Evolutionary conservation across 208 protist genomes (phyloP).

Genomic region (Trypanosoma grayi): DNA sequence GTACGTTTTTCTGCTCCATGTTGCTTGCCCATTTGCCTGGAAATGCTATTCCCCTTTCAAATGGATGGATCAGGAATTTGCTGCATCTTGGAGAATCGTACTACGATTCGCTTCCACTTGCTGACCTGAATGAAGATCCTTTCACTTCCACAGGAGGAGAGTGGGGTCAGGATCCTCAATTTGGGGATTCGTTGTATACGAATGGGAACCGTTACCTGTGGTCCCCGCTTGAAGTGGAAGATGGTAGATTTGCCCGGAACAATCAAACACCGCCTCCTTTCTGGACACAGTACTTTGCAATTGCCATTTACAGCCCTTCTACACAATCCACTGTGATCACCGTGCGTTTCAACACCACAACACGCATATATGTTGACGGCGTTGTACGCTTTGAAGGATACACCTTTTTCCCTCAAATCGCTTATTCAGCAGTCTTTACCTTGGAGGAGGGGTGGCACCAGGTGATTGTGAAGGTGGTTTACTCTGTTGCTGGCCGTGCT

Average conservation of each 20-base stretch:
- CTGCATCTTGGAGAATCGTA: slow-evolving; percentile 9
- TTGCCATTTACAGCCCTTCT: slow-evolving; percentile 9
- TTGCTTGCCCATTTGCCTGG: neutral
- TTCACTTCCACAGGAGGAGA: slow-evolving; percentile 9
- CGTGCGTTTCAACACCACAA: slow-evolving; percentile 2
- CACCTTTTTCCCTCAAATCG: slow-evolving; percentile 1
- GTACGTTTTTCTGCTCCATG: slow-evolving; percentile 8
- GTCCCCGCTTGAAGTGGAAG: slow-evolving; percentile 1
- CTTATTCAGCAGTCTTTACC: neutral
- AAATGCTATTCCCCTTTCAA: slow-evolving; percentile 11
- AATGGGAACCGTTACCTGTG: slow-evolving; percentile 1
- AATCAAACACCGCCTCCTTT: neutral
- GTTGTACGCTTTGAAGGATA: neutral
- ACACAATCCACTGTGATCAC: neutral
- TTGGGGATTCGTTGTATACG: slow-evolving; percentile 6
- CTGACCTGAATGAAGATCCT: neutral
- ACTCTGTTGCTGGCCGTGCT: neutral
- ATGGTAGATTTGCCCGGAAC: slow-evolving; percentile 10
- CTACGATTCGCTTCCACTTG: slow-evolving; percentile 4
- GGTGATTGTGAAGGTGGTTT: slow-evolving; percentile 5
- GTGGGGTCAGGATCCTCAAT: slow-evolving; percentile 3
- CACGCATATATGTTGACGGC: slow-evolving; percentile 9
- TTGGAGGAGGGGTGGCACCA: slow-evolving; percentile 8
- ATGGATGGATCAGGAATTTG: slow-evolving; percentile 7
- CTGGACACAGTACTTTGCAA: slow-evolving; percentile 13